Percentiles rank a stretch among this genome's conserved stretches.
phyloP scores from a whole-genome alignment of 441 rosid genomes.

The Corymbia calophylla region DNA sequence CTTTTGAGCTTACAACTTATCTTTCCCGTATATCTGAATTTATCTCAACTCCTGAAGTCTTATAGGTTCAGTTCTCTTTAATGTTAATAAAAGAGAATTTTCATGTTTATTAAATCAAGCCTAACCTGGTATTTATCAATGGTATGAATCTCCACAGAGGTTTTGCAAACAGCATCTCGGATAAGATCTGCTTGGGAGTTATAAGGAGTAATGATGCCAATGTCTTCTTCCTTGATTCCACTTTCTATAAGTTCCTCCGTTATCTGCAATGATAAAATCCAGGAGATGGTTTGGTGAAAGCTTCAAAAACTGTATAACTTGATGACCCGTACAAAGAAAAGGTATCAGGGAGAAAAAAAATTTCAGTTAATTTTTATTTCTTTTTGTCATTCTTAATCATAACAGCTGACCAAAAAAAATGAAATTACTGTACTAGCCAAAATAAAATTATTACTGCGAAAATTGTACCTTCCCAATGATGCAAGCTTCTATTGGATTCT shows the following conservation, averaged over 20 bases:
- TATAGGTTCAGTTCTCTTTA: background rate
- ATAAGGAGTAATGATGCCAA: constrained; percentile 94
- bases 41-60: background rate
- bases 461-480: constrained; percentile 65
- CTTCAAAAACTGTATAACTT: background rate
- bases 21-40: background rate
- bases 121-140: constrained; percentile 97
- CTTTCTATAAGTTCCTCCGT: constrained; percentile 45
- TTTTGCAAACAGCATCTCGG: constrained; percentile 23
- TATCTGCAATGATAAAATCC: constrained; percentile 30
- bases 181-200: constrained; percentile 88
- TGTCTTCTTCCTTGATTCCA: constrained; percentile 66
- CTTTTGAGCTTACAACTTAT: background rate
- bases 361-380: background rate
- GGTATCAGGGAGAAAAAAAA: background rate
- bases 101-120: background rate
- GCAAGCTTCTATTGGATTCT: constrained; percentile 80
- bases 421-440: background rate
- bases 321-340: background rate
- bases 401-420: background rate
- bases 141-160: constrained; percentile 83
- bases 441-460: background rate
- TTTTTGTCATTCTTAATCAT: background rate
- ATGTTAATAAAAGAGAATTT: background rate
- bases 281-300: background rate